These are phyloP conservation scores for Neurospora sp. DNA, from an alignment of 495 filamentous ascomycete species.

Conservation along the genomic window DNA sequence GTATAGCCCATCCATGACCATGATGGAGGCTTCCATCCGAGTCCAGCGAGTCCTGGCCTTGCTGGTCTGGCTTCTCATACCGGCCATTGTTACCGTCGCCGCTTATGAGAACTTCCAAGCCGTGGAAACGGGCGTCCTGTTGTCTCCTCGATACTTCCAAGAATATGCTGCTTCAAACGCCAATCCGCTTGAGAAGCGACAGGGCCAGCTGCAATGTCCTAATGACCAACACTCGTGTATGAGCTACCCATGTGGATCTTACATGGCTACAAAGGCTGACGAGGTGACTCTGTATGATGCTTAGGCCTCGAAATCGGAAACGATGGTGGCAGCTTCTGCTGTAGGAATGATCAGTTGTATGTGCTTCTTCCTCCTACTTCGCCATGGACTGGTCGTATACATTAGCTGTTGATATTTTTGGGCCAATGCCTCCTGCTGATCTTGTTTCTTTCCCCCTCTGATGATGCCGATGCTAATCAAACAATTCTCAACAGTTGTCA, in stretches of 20 bases:
- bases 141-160: conserved; percentile 11
- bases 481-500: conserved; percentile 18
- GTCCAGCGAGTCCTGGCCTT: not conserved
- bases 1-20: not conserved
- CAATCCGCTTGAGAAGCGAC: conserved; percentile 7
- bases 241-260: not conserved
- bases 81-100: not conserved
- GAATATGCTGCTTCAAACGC: conserved; percentile 1
- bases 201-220: not conserved
- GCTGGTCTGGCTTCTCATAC: not conserved
- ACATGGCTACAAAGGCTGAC: not conserved
- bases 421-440: not conserved
- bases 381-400: not conserved
- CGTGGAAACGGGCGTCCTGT: conserved; percentile 8
- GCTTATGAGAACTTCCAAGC: conserved; percentile 7
- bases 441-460: not conserved
- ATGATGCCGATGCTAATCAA: not conserved
- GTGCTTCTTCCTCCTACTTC: not conserved
- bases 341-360: conserved; percentile 9
- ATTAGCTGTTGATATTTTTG: not conserved
- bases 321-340: conserved; percentile 6
- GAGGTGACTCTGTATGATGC: not conserved
- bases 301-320: conserved; percentile 11
- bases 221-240: conserved; percentile 9
- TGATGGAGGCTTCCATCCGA: not conserved